Percentiles rank a stretch among this genome's conserved stretches.
These are phyloP conservation scores for Talaromyces proteolyticus DNA, from an alignment of 495 filamentous ascomycete genomes.

Conservation along the genomic window DNA sequence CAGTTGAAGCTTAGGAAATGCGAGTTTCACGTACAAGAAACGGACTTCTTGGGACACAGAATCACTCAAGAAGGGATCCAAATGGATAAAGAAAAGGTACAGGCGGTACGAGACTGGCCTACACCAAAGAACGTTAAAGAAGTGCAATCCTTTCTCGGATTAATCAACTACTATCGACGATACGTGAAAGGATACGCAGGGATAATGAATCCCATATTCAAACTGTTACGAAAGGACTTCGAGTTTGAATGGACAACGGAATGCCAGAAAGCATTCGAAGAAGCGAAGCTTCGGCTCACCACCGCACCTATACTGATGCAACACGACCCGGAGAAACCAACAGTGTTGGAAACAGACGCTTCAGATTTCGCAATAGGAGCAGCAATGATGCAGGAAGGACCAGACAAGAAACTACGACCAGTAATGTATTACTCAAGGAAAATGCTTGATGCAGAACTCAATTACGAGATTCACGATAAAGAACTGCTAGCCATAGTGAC, in stretches of 20 bases:
- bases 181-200: neutral
- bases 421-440: neutral
- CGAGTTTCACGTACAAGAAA: constrained; percentile 7
- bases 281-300: constrained; percentile 1
- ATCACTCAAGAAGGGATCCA: neutral
- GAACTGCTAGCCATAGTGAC: neutral
- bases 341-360: constrained; percentile 8
- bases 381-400: neutral
- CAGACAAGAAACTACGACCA: neutral
- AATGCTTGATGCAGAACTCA: neutral
- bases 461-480: neutral
- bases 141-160: constrained; percentile 7
- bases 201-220: neutral
- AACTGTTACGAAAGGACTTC: constrained; percentile 1
- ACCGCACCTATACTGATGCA: constrained; percentile 7
- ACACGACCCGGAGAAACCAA: constrained; percentile 7
- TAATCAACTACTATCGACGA: constrained; percentile 3
- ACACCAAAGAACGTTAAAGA: constrained; percentile 4
- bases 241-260: constrained; percentile 1
- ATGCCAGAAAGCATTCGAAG: neutral
- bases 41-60: constrained; percentile 8
- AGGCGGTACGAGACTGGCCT: neutral
- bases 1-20: constrained; percentile 8
- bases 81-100: constrained; percentile 4
- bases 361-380: constrained; percentile 4